Evolutionary conservation across 345 rosid species (phyloP).

Genomic region (Eucalyptus tenuipes): DNA sequence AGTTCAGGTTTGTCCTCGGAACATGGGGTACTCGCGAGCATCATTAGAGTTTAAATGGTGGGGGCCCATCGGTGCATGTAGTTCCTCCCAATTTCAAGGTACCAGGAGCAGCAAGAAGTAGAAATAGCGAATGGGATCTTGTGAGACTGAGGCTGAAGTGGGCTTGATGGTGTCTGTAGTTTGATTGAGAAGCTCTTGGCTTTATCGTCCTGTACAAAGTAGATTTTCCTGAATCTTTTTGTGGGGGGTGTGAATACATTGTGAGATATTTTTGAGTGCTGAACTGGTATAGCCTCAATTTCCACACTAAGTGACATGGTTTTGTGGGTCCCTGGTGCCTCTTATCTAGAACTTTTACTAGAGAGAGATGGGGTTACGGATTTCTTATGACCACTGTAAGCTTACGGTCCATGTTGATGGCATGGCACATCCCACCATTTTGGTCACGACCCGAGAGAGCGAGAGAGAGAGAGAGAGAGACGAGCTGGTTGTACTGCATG

Average conservation of each 20-base stretch:
- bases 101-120: background rate
- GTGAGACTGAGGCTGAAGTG: background rate
- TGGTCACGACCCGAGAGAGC: background rate
- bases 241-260: background rate
- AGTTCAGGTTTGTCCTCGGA: background rate
- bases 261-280: background rate
- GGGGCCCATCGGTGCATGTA: background rate
- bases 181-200: background rate
- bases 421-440: background rate
- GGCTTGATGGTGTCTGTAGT: background rate
- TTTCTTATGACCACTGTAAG: background rate
- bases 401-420: background rate
- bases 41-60: background rate
- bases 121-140: background rate
- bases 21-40: background rate
- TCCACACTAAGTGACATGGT: background rate
- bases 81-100: background rate
- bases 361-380: background rate
- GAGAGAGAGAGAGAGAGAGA: background rate
- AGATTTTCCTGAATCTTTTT: background rate
- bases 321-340: background rate
- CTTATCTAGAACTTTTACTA: background rate
- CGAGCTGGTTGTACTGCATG: background rate
- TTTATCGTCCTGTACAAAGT: background rate
- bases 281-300: background rate